A percentile compares a stretch with the other conserved stretches of the same genome.
Conservation (phyloP, 441 rosid species). For the Adansonia madagascariensis region DNA sequence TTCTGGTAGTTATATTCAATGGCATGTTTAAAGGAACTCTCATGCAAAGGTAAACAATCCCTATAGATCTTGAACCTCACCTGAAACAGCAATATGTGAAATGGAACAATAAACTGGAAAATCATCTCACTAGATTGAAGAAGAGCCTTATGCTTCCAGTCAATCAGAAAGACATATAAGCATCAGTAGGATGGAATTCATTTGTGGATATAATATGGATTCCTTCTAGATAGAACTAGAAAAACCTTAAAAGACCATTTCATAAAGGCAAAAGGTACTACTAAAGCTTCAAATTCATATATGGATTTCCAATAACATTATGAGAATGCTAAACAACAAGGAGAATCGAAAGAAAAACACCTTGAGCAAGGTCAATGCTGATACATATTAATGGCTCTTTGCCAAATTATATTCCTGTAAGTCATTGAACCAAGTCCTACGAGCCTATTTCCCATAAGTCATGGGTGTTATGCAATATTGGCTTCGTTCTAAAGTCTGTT, state of each 20-base stretch:
- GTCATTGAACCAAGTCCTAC: slow-evolving; percentile 7
- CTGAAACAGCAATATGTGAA: slow-evolving; percentile 33
- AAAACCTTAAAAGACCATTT: background rate
- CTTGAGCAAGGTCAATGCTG: slow-evolving; percentile 2
- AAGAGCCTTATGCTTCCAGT: background rate
- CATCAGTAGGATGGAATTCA: slow-evolving; percentile 12
- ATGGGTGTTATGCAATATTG: background rate
- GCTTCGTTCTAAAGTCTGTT: background rate
- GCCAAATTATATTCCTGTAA: background rate
- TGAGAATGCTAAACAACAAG: slow-evolving; percentile 1
- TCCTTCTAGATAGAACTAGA: slow-evolving; percentile 4
- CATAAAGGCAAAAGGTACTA: background rate
- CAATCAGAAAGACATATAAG: background rate
- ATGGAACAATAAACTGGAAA: background rate
- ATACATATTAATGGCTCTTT: slow-evolving; percentile 6
- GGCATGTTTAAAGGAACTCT: slow-evolving; percentile 45
- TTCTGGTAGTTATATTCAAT: slow-evolving; percentile 47
- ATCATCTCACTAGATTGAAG: background rate
- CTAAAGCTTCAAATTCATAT: background rate
- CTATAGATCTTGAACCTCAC: slow-evolving; percentile 51
- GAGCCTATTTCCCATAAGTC: background rate
- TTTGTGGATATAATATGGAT: background rate
- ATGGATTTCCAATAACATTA: background rate
- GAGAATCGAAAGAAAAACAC: background rate
- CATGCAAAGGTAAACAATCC: slow-evolving; percentile 59